These are phyloP conservation scores for Helicostylum pulchrum DNA, from an alignment of 192 early-diverging fungal species.

Conservation along the genomic window DNA sequence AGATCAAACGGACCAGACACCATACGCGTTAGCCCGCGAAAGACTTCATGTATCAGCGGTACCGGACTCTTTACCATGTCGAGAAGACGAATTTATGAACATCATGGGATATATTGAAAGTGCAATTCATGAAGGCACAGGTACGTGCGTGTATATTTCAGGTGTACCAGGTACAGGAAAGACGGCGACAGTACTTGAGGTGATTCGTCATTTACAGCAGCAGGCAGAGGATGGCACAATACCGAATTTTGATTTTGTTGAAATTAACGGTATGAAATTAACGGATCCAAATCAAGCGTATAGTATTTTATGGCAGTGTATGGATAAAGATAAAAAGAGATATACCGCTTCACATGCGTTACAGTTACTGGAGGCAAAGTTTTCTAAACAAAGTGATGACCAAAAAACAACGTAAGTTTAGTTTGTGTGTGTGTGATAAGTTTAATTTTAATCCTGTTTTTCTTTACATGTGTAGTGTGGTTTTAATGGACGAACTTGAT, in stretches of 20 bases:
- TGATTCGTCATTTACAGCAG: slow-evolving; percentile 69
- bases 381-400: slow-evolving; percentile 46
- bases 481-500: slow-evolving; percentile 97
- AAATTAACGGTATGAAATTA: slow-evolving; percentile 98
- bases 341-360: slow-evolving; percentile 76
- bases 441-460: neutral
- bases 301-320: slow-evolving; percentile 72
- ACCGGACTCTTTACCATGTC: slow-evolving; percentile 88
- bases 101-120: slow-evolving; percentile 71
- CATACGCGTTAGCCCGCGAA: slow-evolving; percentile 66
- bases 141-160: slow-evolving; percentile 90
- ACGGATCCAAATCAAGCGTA: slow-evolving; percentile 90
- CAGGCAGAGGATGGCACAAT: slow-evolving; percentile 57
- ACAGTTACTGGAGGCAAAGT: slow-evolving; percentile 69
- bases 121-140: slow-evolving; percentile 79
- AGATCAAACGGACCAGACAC: slow-evolving; percentile 11
- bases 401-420: slow-evolving; percentile 32
- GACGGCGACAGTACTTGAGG: slow-evolving; percentile 89
- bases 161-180: slow-evolving; percentile 98
- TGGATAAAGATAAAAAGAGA: slow-evolving; percentile 51
- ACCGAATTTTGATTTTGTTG: slow-evolving; percentile 81
- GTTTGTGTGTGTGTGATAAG: slow-evolving; percentile 25
- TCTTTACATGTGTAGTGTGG: slow-evolving; percentile 69
- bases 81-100: slow-evolving; percentile 87
- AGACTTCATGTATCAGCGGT: slow-evolving; percentile 88